phyloP scores from a whole-genome alignment of 495 filamentous ascomycete species.

The Astrocystis sublimbata region DNA sequence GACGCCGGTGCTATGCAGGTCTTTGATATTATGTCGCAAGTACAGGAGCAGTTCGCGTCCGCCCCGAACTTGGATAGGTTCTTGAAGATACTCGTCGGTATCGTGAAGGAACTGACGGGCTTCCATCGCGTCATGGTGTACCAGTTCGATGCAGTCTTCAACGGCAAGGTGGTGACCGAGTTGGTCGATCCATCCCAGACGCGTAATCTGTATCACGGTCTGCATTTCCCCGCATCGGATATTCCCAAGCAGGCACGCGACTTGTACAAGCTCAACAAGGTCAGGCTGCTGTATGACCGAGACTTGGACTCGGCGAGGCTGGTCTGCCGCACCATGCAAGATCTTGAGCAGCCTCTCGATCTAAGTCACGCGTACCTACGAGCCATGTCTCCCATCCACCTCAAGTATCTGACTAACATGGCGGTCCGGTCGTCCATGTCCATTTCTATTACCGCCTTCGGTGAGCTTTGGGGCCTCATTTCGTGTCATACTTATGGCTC shows the following conservation, averaged over 20 bases:
- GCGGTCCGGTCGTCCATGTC: constrained; percentile 89
- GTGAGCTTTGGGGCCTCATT: constrained; percentile 87
- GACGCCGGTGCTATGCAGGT: constrained; percentile 92
- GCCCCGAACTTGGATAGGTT: constrained; percentile 68
- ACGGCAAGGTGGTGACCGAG: constrained; percentile 86
- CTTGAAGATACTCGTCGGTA: constrained; percentile 73
- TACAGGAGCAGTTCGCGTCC: constrained; percentile 73
- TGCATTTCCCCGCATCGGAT: constrained; percentile 90
- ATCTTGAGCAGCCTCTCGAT: constrained; percentile 77
- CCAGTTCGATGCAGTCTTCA: constrained; percentile 82
- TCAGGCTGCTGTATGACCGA: constrained; percentile 74
- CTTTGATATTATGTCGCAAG: constrained; percentile 88
- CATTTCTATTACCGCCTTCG: constrained; percentile 84
- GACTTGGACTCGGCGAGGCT: constrained; percentile 76
- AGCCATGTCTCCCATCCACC: constrained; percentile 86
- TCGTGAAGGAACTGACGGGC: constrained; percentile 83
- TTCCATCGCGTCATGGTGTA: constrained; percentile 95
- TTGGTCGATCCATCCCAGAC: constrained; percentile 78
- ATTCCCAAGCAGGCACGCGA: constrained; percentile 86
- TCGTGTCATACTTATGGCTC: constrained; percentile 81
- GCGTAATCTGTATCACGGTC: constrained; percentile 83
- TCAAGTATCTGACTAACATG: constrained; percentile 93
- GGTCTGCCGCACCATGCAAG: constrained; percentile 75
- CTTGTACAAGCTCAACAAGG: constrained; percentile 78
- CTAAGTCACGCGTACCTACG: constrained; percentile 84